Conservation (phyloP, 495 filamentous ascomycete species). For the Podospora tetraspora region DNA sequence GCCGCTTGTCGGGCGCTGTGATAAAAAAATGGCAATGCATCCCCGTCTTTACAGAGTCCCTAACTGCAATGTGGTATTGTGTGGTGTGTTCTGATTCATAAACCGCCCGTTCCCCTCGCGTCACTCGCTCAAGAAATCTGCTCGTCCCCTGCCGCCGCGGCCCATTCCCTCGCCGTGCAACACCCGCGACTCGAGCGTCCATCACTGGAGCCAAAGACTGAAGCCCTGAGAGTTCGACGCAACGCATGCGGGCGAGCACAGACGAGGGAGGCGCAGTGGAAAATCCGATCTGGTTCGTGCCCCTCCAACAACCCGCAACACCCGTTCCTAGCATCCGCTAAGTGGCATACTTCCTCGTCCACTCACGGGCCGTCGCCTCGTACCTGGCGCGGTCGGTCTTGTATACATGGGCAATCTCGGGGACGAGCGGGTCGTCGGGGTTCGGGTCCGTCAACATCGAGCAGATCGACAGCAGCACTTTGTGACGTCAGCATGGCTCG, state of each 20-base stretch:
- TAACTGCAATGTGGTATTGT: background rate
- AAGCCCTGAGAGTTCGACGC: background rate
- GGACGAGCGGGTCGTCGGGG: constrained; percentile 95
- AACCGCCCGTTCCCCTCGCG: background rate
- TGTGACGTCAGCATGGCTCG: constrained; percentile 30
- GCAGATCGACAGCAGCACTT: constrained; percentile 93
- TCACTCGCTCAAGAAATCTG: background rate
- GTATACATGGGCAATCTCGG: constrained; percentile 98
- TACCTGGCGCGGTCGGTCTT: constrained; percentile 96
- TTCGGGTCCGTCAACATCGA: constrained; percentile 99
- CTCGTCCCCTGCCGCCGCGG: background rate
- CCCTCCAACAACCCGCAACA: constrained; percentile 9
- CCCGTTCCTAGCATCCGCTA: constrained; percentile 24
- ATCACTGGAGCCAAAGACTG: background rate
- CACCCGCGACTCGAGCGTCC: background rate
- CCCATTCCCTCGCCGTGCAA: background rate
- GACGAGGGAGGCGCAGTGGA: background rate
- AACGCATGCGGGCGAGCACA: background rate
- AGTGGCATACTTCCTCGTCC: constrained; percentile 98
- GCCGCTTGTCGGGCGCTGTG: background rate
- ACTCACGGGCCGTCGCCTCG: constrained; percentile 94
- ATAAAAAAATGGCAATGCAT: background rate
- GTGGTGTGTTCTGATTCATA: background rate
- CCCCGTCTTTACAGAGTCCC: background rate
- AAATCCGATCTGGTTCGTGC: constrained; percentile 12